Evolutionary conservation across 331 rosid species (phyloP).

Genomic region (Prunus yedoensis): DNA sequence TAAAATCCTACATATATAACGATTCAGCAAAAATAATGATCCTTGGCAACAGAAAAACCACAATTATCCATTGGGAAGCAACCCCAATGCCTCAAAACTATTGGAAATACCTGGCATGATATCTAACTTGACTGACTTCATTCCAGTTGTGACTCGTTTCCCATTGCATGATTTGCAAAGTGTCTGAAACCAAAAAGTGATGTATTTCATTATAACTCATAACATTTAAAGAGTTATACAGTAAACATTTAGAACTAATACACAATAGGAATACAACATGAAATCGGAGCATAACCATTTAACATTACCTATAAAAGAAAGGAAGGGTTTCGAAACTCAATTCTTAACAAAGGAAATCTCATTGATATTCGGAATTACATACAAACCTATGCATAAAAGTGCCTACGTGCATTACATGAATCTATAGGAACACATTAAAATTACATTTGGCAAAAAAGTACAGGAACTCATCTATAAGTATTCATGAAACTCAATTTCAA

Average conservation of each 20-base stretch:
- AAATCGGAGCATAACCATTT: background rate
- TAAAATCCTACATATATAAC: background rate
- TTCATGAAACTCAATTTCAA: background rate
- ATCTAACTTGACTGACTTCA: conserved; percentile 67
- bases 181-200: conserved; percentile 38
- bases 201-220: background rate
- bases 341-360: background rate
- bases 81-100: background rate
- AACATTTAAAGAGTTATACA: background rate
- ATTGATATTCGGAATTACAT: background rate
- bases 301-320: background rate
- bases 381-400: background rate
- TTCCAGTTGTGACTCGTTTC: conserved; percentile 54
- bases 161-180: conserved; percentile 85
- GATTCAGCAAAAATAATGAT: background rate
- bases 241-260: background rate
- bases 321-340: background rate
- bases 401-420: background rate
- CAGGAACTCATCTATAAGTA: background rate
- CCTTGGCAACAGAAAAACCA: background rate
- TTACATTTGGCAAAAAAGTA: background rate
- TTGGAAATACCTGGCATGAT: conserved; percentile 56
- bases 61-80: background rate
- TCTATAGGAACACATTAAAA: background rate
- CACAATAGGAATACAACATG: background rate